phyloP scores from a whole-genome alignment of 331 rosid genomes.

The Prunus yedoensis region DNA sequence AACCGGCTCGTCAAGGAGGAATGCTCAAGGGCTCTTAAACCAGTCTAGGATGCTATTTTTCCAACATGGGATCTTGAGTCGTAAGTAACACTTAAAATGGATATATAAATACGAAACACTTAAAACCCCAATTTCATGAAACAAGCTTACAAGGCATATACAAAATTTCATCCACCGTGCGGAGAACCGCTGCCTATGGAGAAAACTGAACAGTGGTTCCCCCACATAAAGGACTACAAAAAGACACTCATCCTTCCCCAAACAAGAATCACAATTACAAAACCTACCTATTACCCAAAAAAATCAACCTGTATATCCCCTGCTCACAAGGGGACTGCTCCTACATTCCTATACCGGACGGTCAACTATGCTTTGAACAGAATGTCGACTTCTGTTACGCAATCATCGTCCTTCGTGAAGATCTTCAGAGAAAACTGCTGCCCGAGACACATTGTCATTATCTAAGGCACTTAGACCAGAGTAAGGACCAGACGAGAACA shows the following conservation, averaged over 20 bases:
- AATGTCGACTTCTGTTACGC: constrained; percentile 9
- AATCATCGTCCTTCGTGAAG: constrained; percentile 90
- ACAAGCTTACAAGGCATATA: constrained; percentile 37
- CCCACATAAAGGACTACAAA: constrained; percentile 27
- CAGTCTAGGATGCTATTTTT: too few relatives aligned
- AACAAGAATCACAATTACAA: constrained; percentile 25
- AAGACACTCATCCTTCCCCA: constrained; percentile 24
- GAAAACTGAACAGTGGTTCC: constrained; percentile 31
- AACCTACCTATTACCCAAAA: constrained; percentile 35
- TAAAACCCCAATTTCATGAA: constrained; percentile 22
- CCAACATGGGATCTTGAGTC: too few relatives aligned
- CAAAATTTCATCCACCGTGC: constrained; percentile 47
- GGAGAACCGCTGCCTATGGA: constrained; percentile 28
- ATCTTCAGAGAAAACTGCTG: constrained; percentile 91
- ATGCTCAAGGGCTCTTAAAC: too few relatives aligned
- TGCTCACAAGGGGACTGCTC: constrained; percentile 1
- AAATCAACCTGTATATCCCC: constrained; percentile 21
- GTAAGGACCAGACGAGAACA: constrained; percentile 91
- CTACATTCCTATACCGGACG: constrained; percentile 10
- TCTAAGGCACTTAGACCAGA: constrained; percentile 78
- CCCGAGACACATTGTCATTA: constrained; percentile 65
- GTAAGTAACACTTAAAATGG: background rate
- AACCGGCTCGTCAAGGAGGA: too few relatives aligned
- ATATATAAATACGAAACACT: background rate
- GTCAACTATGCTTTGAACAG: constrained; percentile 14